A percentile compares a stretch with the other conserved stretches of the same genome.
phyloP scores from a whole-genome alignment of 805 yeast species.

The Wickerhamiella azyma region DNA sequence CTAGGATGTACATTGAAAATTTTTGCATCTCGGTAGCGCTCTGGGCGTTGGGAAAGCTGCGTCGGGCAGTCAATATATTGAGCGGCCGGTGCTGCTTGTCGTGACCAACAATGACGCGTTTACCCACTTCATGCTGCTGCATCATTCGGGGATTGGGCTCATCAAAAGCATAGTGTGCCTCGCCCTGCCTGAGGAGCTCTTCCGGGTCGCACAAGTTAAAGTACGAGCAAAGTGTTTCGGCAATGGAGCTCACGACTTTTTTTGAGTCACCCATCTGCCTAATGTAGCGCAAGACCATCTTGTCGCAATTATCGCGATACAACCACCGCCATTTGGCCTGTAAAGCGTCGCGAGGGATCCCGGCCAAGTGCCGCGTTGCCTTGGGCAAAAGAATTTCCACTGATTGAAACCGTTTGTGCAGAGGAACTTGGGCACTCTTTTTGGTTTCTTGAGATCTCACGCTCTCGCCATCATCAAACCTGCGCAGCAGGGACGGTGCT shows the following conservation, averaged over 20 bases:
- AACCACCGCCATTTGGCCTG: slow-evolving; percentile 5
- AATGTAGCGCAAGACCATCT: slow-evolving; percentile 55
- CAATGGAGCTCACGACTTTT: slow-evolving; percentile 54
- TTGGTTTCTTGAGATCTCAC: no score
- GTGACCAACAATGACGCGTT: slow-evolving; percentile 4
- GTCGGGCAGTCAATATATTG: slow-evolving; percentile 36
- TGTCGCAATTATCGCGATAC: slow-evolving; percentile 61
- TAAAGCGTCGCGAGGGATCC: not conserved
- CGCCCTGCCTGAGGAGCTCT: slow-evolving; percentile 54
- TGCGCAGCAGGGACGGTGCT: not conserved
- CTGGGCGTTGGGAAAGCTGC: slow-evolving; percentile 59
- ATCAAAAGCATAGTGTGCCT: slow-evolving; percentile 36
- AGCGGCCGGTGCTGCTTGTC: slow-evolving; percentile 3
- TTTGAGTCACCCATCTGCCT: slow-evolving; percentile 73
- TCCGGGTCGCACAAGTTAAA: slow-evolving; percentile 45
- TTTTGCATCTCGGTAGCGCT: slow-evolving; percentile 57
- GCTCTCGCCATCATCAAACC: not conserved
- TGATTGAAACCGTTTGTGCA: not conserved
- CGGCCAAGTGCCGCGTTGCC: not conserved
- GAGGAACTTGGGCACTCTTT: not conserved
- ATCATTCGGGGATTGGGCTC: slow-evolving; percentile 29
- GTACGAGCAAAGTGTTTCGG: slow-evolving; percentile 70
- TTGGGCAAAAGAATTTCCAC: not conserved
- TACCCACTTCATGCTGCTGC: slow-evolving; percentile 28
- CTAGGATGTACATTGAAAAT: slow-evolving; percentile 65